Conservation (phyloP, 73 alveolate species). For the Tetrahymena thermophila region DNA sequence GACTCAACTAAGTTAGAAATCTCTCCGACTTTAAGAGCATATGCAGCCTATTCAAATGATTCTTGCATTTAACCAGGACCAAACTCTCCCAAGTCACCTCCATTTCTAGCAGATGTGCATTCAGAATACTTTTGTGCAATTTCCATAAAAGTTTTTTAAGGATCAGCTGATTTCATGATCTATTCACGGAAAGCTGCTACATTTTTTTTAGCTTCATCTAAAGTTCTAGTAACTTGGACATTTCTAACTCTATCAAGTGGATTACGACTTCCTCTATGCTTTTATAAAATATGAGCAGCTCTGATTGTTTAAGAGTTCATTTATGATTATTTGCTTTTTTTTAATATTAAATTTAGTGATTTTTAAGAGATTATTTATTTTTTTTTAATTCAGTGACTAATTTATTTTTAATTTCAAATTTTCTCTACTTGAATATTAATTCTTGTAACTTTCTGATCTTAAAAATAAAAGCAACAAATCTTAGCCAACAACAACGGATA, state of each 20-base stretch:
- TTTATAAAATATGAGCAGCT: slow-evolving; percentile 76
- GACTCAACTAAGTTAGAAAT: slow-evolving; percentile 79
- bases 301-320: slow-evolving; percentile 32
- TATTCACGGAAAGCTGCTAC: slow-evolving; percentile 33
- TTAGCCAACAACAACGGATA: not conserved
- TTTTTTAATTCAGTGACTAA: not conserved
- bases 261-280: slow-evolving; percentile 84
- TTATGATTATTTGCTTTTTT: not conserved
- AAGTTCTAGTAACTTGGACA: slow-evolving; percentile 74
- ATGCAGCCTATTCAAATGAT: slow-evolving; percentile 84
- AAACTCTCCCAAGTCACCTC: slow-evolving; percentile 89
- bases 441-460: not conserved
- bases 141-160: slow-evolving; percentile 58
- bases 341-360: not conserved
- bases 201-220: slow-evolving; percentile 76
- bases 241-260: slow-evolving; percentile 82
- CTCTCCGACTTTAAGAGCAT: slow-evolving; percentile 74
- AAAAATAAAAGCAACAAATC: not conserved
- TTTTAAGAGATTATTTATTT: not conserved
- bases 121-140: slow-evolving; percentile 77
- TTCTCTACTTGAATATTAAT: not conserved
- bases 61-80: slow-evolving; percentile 87
- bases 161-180: slow-evolving; percentile 47
- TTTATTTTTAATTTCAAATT: not conserved
- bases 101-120: slow-evolving; percentile 82